Base-by-base conservation (phyloP, 2,329 filamentous ascomycete species). In the Leptographium radiaticola region DNA sequence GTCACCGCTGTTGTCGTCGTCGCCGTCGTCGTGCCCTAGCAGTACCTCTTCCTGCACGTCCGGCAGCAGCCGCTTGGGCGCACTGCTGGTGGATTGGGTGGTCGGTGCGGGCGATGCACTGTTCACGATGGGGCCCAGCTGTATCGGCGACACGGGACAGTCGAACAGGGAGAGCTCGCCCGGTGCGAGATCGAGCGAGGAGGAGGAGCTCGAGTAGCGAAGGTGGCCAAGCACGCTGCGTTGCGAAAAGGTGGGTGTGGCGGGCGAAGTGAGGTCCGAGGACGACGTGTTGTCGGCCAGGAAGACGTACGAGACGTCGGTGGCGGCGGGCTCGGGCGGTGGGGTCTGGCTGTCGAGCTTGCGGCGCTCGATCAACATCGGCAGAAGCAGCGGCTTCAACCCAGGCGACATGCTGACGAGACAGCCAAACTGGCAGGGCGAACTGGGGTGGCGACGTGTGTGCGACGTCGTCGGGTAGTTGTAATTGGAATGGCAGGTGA, bases 21-120 rank as follows among this genome's bases (percentile, higher is more conserved):
- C 31, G 16, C 42, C 30, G 6, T 47, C 52, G 25, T 86, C 86
- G 53, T 77, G 78, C 65, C 90, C 86, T 44, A 82, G 70, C 2
- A 86, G 83, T 63, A 95, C 89, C 67, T 96, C 90, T 63, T 96
- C 90, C 63, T 89, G 80, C 20, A 96, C 86, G 62, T 93, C 87
- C 16, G 88, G 86, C 57, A 96, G 74, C 52, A 76, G 77, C 56
- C 80, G 76, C 68, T 87, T 87, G 62, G 75, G 74, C 0, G 79
- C 71, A 59, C 59, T 62, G 57, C 39, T 55, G 42, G 56, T 38
- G 36, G 40, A 15, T 10, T 44, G 42, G 4, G 42, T 12, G 31
- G 18, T 48, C 16, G 51, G 25, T 10, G 44, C 44, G 12, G 44
- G 25, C 5, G 25, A 15, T 25, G 18, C 30, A 9, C 46, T 10